Base-by-base conservation (phyloP, 257 asterid species). In the Gynochthodes officinalis region DNA sequence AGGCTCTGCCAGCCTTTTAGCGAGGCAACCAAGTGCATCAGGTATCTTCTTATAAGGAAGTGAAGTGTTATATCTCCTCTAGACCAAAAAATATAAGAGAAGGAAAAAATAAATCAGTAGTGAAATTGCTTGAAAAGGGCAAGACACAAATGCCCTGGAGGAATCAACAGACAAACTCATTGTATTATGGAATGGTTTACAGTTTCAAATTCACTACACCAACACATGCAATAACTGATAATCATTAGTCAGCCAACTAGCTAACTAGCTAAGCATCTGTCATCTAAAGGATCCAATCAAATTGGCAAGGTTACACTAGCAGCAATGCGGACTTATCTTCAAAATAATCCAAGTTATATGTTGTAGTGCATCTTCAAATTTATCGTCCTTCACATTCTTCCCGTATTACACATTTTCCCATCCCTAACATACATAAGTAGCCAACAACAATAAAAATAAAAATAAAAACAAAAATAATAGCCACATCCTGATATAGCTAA, bases 31-130 rank as follows among this genome's bases (percentile, higher is more conserved):
- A 50, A 94, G 85, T 77, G 84, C 89, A 77, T 83, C 90, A 4
- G 99, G 97, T 76, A 94, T 91, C 85, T 84, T 89, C 79, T 81
- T 86, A 79, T 94, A 96, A 75, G 96, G 96, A 59, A 91, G 95
- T 70, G 93, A 85, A 52, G 85, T 71, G 69, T 89, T 86, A 79
- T 94, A 94, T 85, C 85, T 84, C 78, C 99, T 79, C 97, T 91
- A 88, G 79, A 79, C 44, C 8, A 18, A 82, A n/a, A 71, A 67
- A 62, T 40, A 58, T 33, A 59, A 7, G 64, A 30, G 78, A 43
- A 69, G n/a, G 12, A 32, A 40, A 43, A 59, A 76, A 69, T 13
- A 42, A 55, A 72, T 81, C 75, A 79, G 72, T 71, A 64, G 53
- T n/a, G 64, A 65, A 49, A 64, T 25, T 33, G 25, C 30, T 48